Percentiles rank a stretch among this genome's conserved stretches.
These are phyloP conservation scores for Phtheirospermum japonicum DNA, from an alignment of 257 asterid genomes.

Conservation along the genomic window DNA sequence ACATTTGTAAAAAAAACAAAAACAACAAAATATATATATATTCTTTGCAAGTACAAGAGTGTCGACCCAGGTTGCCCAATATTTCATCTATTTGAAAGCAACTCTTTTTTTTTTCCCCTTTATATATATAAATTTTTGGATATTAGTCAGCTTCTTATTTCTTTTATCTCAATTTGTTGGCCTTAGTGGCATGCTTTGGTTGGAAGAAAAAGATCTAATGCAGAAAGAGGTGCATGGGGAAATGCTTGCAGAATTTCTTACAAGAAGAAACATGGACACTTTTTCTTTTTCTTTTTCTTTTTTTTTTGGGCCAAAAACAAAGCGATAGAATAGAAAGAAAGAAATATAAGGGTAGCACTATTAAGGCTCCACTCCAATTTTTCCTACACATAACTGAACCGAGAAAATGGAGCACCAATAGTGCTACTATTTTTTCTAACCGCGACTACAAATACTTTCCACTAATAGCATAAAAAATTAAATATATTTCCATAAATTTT, in stretches of 20 bases:
- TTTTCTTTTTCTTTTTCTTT: too few species aligned
- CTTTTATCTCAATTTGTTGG: too few species aligned
- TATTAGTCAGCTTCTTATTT: background rate
- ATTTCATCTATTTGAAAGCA: conserved; percentile 23
- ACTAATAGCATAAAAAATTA: background rate
- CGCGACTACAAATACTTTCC: background rate
- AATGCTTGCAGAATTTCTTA: conserved; percentile 25
- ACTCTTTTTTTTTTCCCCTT: background rate
- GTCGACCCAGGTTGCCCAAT: conserved; percentile 23
- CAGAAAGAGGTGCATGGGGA: conserved; percentile 17
- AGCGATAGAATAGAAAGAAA: background rate
- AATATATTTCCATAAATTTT: background rate
- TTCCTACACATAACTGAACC: background rate
- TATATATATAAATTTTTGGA: background rate
- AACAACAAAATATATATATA: too few species aligned
- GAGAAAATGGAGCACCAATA: conserved; percentile 52
- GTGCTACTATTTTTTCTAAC: conserved; percentile 31
- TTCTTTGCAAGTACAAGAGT: conserved; percentile 28
- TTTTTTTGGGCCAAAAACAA: background rate
- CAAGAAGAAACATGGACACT: conserved; percentile 2
- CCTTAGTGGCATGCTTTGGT: conserved; percentile 33
- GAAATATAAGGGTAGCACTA: conserved; percentile 41
- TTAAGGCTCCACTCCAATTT: conserved; percentile 54
- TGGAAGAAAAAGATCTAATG: conserved; percentile 23
- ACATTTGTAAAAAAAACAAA: background rate